Percentiles rank a stretch among this genome's conserved stretches.
Conservation (phyloP, 768 basidiomycete genomes). For the Ephemerocybe angulata region DNA sequence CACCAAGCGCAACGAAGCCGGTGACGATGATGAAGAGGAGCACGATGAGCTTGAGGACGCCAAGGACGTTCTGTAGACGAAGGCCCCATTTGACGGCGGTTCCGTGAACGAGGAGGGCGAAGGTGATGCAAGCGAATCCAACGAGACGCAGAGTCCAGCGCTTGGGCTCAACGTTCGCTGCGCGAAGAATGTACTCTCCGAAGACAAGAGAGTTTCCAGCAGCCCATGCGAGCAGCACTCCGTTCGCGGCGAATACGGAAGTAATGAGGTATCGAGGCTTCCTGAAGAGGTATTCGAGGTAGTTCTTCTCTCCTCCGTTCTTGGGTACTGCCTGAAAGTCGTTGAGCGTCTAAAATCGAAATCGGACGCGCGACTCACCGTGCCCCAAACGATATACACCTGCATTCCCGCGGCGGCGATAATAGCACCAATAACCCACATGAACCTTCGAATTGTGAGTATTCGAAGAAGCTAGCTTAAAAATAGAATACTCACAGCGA, state of each 20-base stretch:
- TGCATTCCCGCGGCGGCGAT: slow-evolving; percentile 38
- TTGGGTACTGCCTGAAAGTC: slow-evolving; percentile 46
- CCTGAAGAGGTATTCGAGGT: slow-evolving; percentile 59
- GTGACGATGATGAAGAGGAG: slow-evolving; percentile 46
- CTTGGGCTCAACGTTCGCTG: slow-evolving; percentile 27
- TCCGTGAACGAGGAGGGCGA: slow-evolving; percentile 37
- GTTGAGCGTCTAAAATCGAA: not conserved
- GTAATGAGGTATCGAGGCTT: slow-evolving; percentile 54
- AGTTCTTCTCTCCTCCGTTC: slow-evolving; percentile 71
- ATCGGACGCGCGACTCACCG: slow-evolving; percentile 21
- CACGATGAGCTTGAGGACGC: slow-evolving; percentile 51
- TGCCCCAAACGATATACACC: slow-evolving; percentile 40
- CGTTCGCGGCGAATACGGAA: slow-evolving; percentile 53
- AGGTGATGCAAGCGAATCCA: slow-evolving; percentile 36
- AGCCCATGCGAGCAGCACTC: slow-evolving; percentile 43
- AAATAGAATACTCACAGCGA: slow-evolving; percentile 24
- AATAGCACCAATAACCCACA: slow-evolving; percentile 42
- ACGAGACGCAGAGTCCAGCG: slow-evolving; percentile 32
- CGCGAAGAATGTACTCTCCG: slow-evolving; percentile 49
- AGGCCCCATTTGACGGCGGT: slow-evolving; percentile 50
- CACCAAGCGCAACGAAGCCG: slow-evolving; percentile 44
- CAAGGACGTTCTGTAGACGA: slow-evolving; percentile 61
- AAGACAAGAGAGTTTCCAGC: slow-evolving; percentile 52
- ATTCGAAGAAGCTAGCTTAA: not conserved
- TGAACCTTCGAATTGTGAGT: slow-evolving; percentile 22